Evolutionary conservation across 805 yeast genomes (phyloP), one percentile per base, ranked within the genome.

Genomic region (Myxozyma lipomycoides): DNA sequence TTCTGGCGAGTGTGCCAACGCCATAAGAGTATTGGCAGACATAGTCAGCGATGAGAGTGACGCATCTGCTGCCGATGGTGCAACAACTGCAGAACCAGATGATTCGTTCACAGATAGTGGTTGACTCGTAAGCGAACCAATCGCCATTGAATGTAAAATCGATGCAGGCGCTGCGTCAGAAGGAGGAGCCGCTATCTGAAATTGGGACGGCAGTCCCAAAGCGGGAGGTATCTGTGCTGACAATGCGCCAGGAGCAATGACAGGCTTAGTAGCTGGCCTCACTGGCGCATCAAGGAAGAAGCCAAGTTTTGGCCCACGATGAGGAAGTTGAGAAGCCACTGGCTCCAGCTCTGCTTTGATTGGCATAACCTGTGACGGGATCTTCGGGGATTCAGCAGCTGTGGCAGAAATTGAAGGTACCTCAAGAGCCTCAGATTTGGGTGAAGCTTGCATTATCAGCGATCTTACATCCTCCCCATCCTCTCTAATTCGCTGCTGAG

Each of bases 401-500:
- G 45, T 15, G 23, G 21, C 5, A 26, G 39, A 22, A 28, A 18
- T 5, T 28, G 45, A 37, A 21, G 45, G 34, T 2, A 28, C 43
- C 3, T 18, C 23, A n/a, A 41, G 24, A 28, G n/a, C 23, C 21
- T 43, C 35, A 5, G 35, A 10, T 28, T 41, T 21, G 6, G 38
- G 38, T 6, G 38, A 35, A 6, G 23, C 9, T 15, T 12, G 39
- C 7, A 10, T 28, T 7, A 12, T 9, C 25, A 4, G 3, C 4
- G n/a, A 7, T 9, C 28, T 5, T 39, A 10, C 12, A 10, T n/a
- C 22, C 4, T 19, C 41, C 3, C 37, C 22, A 10, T 21, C 32
- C 9, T 43, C 49, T 5, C 40, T 41, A 15, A 48, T 54, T 3
- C 50, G 42, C 23, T 49, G 57, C 46, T 49, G 54, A 2, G 56